These are phyloP conservation scores for Yamadazyma membranifaciens DNA, from an alignment of 1,139 yeast genomes.

Conservation along the genomic window DNA sequence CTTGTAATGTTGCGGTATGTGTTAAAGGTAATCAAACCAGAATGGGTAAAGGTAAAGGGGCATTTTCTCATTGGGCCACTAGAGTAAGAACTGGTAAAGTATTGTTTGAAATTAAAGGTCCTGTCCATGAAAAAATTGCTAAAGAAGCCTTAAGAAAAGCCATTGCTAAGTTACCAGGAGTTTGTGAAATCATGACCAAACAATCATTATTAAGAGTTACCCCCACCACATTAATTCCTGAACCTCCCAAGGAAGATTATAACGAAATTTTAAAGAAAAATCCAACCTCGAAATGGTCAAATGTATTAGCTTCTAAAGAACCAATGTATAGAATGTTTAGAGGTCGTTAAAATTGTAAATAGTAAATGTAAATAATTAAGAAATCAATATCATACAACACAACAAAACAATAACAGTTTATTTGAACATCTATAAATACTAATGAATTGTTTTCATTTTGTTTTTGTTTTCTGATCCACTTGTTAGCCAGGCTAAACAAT, in stretches of 20 bases:
- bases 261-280: slow-evolving; percentile 52
- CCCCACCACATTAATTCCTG: slow-evolving; percentile 45
- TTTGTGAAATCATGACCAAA: slow-evolving; percentile 77
- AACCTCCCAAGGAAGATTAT: slow-evolving; percentile 51
- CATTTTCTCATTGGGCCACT: slow-evolving; percentile 95
- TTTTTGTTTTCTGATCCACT: too few relatives aligned
- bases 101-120: slow-evolving; percentile 78
- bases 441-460: neutral
- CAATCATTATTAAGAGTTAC: slow-evolving; percentile 74
- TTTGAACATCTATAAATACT: slow-evolving; percentile 4
- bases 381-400: neutral
- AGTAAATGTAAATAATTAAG: slow-evolving; percentile 1
- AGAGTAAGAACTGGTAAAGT: slow-evolving; percentile 96
- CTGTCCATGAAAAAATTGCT: slow-evolving; percentile 85
- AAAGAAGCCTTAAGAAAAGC: slow-evolving; percentile 92
- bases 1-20: slow-evolving; percentile 87
- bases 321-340: slow-evolving; percentile 52
- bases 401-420: neutral
- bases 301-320: slow-evolving; percentile 48
- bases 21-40: slow-evolving; percentile 98
- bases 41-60: slow-evolving; percentile 99
- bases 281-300: slow-evolving; percentile 66
- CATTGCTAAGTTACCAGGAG: slow-evolving; percentile 88
- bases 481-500: neutral
- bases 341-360: slow-evolving; percentile 43